Base-by-base conservation (phyloP, 177 flowering plant genomes). In the Vitis hybrid region DNA sequence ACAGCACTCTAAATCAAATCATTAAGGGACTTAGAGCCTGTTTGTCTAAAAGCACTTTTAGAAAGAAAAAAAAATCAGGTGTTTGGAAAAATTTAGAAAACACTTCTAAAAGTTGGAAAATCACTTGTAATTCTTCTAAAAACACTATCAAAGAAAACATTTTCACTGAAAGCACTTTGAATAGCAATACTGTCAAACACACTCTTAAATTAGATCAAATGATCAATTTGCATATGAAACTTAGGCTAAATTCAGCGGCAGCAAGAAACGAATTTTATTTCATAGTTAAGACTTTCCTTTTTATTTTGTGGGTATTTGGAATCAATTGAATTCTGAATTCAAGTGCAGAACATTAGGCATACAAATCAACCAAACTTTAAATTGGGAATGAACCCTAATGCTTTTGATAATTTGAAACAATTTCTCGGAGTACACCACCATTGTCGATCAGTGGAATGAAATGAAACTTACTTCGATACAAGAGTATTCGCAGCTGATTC, bases 381-480 rank as follows among this genome's bases (percentile, higher is more conserved):
- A 5, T 63, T 63, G n/a, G n/a, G 13, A 63, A 16, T 49, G 55
- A 48, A 4, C 14, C 48, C 21, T 3, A 18, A 56, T 27, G 49
- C 6, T 3, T 63, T 9, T 7, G 49, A 8, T 6, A 46, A 11
- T 10, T 16, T 3, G 52, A n/a, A 40, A 5, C 52, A 35, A 54
- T 13, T 14, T 56, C 49, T 1, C 15, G 12, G n/a, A 16, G 15
- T 16, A 19, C 57, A 21, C n/a, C 16, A 13, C 6, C 56, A 5
- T 30, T 14, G 0, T 15, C 7, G 18, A 40, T 56, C 1, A 50
- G n/a, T 65, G 11, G 19, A 16, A 15, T 59, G 14, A 64, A 6
- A 48, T 16, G 8, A 62, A 65, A 71, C 79, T 80, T 76, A 91
- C 96, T 79, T 91, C 89, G 60, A 91, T 76, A 73, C 89, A 83